phyloP scores from a whole-genome alignment of 148 eudicot species.

The Heliamphora exappendiculata region DNA sequence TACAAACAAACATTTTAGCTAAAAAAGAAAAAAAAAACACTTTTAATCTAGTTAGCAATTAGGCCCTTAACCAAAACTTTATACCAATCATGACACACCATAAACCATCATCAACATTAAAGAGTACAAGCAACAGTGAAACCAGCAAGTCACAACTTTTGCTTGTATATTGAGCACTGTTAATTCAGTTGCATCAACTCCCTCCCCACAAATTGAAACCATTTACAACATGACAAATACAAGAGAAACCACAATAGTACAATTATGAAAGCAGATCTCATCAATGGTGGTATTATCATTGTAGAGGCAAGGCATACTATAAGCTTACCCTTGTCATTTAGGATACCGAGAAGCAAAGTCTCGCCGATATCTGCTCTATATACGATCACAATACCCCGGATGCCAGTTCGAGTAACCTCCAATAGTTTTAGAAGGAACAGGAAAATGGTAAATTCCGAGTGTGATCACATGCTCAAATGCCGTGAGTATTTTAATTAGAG shows the following conservation, averaged over 20 bases:
- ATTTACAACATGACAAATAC: background rate
- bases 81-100: too few species aligned
- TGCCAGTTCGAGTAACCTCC: background rate
- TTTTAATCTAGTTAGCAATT: too few species aligned
- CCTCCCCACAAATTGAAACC: background rate
- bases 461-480: background rate
- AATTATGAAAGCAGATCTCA: background rate
- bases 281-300: background rate
- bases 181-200: too few species aligned
- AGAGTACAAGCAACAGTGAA: too few species aligned
- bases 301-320: background rate
- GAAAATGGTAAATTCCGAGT: background rate
- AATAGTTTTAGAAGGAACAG: background rate
- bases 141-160: too few species aligned
- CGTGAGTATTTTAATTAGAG: background rate
- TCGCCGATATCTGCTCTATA: background rate
- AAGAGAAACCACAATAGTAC: background rate
- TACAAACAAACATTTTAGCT: too few species aligned
- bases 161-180: too few species aligned
- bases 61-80: too few species aligned
- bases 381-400: background rate
- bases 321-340: constrained; percentile 2
- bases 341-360: background rate
- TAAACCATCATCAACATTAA: too few species aligned
- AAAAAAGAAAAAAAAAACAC: too few species aligned